A percentile compares a stretch with the other conserved stretches of the same genome.
phyloP scores from a whole-genome alignment of 202 grass and related monocot genomes.

The Zoysia matrella region DNA sequence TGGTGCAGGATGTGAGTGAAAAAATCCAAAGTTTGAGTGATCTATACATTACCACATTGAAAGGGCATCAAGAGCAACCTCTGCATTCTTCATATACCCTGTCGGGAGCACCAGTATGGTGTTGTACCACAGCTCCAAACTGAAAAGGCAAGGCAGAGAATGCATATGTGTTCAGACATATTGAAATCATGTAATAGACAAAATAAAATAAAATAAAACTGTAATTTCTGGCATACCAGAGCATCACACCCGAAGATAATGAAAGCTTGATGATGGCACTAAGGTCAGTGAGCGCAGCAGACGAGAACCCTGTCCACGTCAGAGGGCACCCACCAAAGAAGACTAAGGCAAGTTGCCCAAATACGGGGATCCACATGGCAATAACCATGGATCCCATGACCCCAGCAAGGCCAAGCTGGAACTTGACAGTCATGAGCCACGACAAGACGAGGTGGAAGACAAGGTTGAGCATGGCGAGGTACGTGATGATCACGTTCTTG shows the following conservation, averaged over 20 bases:
- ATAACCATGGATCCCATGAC: constrained; percentile 72
- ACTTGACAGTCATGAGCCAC: constrained; percentile 54
- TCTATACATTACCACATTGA: constrained; percentile 69
- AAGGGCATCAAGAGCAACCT: constrained; percentile 88
- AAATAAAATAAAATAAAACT: neutral
- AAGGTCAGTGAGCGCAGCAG: constrained; percentile 47
- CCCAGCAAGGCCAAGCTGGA: constrained; percentile 50
- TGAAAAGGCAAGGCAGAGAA: constrained; percentile 32
- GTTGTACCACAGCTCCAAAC: constrained; percentile 88
- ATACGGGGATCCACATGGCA: constrained; percentile 65
- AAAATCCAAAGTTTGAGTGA: neutral
- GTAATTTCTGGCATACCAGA: constrained; percentile 53
- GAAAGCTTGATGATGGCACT: constrained; percentile 67
- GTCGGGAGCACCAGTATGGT: constrained; percentile 84
- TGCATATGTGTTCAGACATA: neutral
- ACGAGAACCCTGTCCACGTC: constrained; percentile 78
- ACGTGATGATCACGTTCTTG: constrained; percentile 76
- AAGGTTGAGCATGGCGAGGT: constrained; percentile 60
- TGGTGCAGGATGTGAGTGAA: neutral
- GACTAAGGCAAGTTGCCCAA: constrained; percentile 62
- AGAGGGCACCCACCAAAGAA: constrained; percentile 71
- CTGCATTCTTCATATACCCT: constrained; percentile 83
- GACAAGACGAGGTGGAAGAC: constrained; percentile 48
- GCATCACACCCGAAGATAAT: constrained; percentile 79
- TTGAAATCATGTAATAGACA: neutral